Percentiles rank a stretch among this genome's conserved stretches.
These are phyloP conservation scores for Tylopilus orsonianus DNA, from an alignment of 1,284 basidiomycete genomes.

Conservation along the genomic window DNA sequence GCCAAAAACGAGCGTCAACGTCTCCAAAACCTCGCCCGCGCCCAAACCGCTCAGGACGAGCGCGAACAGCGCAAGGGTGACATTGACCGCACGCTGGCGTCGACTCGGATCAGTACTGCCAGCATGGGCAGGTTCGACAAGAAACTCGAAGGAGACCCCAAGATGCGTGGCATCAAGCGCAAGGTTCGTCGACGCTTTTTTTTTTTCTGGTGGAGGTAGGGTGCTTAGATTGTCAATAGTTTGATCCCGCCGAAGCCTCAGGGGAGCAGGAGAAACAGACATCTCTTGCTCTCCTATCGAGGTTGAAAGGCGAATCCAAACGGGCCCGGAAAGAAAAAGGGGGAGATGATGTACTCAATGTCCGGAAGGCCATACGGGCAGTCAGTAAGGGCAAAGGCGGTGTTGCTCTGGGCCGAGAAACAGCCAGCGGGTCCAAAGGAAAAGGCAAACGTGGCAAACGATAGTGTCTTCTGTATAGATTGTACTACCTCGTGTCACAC, in stretches of 20 bases:
- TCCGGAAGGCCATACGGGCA: constrained; percentile 84
- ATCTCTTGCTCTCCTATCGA: constrained; percentile 74
- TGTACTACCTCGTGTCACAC: too few species aligned
- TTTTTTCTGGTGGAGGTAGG: not conserved
- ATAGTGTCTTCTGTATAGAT: too few species aligned
- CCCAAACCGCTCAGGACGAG: constrained; percentile 35
- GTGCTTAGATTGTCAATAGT: constrained; percentile 44
- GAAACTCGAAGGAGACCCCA: constrained; percentile 88
- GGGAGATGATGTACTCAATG: constrained; percentile 65
- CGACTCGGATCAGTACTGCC: constrained; percentile 84
- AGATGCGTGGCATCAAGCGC: constrained; percentile 84
- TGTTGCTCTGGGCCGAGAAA: constrained; percentile 49
- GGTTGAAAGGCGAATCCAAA: constrained; percentile 72
- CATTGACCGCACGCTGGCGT: constrained; percentile 76
- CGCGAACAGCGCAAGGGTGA: constrained; percentile 66
- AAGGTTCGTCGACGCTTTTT: constrained; percentile 58
- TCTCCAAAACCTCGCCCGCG: constrained; percentile 75
- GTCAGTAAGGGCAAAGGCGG: constrained; percentile 70
- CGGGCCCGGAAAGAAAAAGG: constrained; percentile 56
- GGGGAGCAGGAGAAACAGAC: constrained; percentile 67
- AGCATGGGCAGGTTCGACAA: constrained; percentile 94
- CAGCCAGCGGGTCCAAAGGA: constrained; percentile 17
- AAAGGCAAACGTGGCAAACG: constrained; percentile 35
- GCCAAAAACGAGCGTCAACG: constrained; percentile 87
- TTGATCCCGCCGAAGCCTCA: constrained; percentile 76